A percentile compares a stretch with the other conserved stretches of the same genome.
These are phyloP conservation scores for Thelonectria olida DNA, from an alignment of 2,329 filamentous ascomycete genomes.

Conservation along the genomic window DNA sequence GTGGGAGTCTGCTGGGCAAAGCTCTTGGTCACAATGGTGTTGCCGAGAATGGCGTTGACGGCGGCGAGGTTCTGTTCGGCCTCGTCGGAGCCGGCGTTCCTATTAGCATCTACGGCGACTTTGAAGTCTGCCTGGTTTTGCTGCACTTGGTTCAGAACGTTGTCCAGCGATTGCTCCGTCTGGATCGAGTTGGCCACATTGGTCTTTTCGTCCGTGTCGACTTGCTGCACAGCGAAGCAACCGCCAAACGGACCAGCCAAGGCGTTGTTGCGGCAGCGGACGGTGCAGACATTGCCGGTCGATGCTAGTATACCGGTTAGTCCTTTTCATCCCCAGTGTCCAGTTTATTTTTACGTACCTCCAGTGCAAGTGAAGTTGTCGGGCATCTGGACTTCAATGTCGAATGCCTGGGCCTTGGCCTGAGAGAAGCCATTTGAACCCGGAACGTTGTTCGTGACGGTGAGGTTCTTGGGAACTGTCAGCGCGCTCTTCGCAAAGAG, in stretches of 20 bases:
- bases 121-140: conserved; percentile 61
- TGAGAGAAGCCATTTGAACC: conserved; percentile 67
- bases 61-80: conserved; percentile 46
- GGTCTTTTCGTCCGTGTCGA: conserved; percentile 50
- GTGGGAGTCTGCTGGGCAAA: conserved; percentile 47
- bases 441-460: conserved; percentile 67
- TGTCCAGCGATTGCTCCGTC: conserved; percentile 56
- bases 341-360: conserved; percentile 47
- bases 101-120: conserved; percentile 51
- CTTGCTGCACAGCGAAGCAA: conserved; percentile 67
- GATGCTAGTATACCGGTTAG: conserved; percentile 49
- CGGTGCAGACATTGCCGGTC: conserved; percentile 66
- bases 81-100: conserved; percentile 47
- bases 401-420: conserved; percentile 64
- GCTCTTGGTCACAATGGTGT: conserved; percentile 38
- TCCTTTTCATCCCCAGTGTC: neutral
- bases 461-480: conserved; percentile 45
- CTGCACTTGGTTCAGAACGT: conserved; percentile 57
- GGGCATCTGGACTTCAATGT: conserved; percentile 64
- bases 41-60: conserved; percentile 49
- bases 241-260: conserved; percentile 66
- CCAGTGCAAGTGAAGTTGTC: conserved; percentile 58
- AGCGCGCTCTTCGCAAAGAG: neutral
- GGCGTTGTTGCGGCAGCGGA: conserved; percentile 68
- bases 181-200: conserved; percentile 57